A percentile compares a stretch with the other conserved stretches of the same genome.
These are phyloP conservation scores for Sphagnum fallax DNA, from an alignment of 228 moss, liverwort and hornwort species.

Conservation along the genomic window DNA sequence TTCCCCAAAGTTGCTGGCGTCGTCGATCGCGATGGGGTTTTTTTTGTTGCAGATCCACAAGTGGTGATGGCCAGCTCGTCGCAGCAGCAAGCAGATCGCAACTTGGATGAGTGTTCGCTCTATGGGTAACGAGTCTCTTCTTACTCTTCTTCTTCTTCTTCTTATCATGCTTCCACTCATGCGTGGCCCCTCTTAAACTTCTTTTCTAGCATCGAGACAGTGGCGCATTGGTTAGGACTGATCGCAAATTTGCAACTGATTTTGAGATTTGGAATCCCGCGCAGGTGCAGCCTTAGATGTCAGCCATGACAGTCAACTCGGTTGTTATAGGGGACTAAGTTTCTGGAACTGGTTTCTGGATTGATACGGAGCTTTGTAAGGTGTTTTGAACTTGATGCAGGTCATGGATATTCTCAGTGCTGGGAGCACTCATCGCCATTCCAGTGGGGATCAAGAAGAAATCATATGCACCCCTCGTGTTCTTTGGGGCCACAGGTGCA, in stretches of 20 bases:
- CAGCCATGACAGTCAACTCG: neutral
- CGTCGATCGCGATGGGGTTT: no score
- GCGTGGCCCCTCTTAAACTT: neutral
- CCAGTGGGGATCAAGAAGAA: slow-evolving; percentile 78
- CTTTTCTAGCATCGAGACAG: neutral
- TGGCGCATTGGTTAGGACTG: neutral
- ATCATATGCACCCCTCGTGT: slow-evolving; percentile 72
- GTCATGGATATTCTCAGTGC: slow-evolving; percentile 82
- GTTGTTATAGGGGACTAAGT: neutral
- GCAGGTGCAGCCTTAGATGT: no score
- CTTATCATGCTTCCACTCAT: no score
- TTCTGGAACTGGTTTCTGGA: no score
- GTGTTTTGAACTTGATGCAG: slow-evolving; percentile 17
- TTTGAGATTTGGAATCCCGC: neutral
- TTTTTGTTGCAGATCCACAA: no score
- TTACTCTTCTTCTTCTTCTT: neutral
- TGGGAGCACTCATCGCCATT: slow-evolving; percentile 65
- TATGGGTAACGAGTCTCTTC: slow-evolving; percentile 36
- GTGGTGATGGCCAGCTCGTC: slow-evolving; percentile 24
- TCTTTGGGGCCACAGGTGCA: slow-evolving; percentile 86
- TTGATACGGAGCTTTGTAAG: no score
- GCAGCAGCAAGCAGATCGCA: slow-evolving; percentile 31
- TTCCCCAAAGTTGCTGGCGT: no score
- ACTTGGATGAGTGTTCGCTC: slow-evolving; percentile 61
- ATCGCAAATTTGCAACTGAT: no score